Conservation (phyloP, 2,329 filamentous ascomycete genomes). For the Penicillium sp. region DNA sequence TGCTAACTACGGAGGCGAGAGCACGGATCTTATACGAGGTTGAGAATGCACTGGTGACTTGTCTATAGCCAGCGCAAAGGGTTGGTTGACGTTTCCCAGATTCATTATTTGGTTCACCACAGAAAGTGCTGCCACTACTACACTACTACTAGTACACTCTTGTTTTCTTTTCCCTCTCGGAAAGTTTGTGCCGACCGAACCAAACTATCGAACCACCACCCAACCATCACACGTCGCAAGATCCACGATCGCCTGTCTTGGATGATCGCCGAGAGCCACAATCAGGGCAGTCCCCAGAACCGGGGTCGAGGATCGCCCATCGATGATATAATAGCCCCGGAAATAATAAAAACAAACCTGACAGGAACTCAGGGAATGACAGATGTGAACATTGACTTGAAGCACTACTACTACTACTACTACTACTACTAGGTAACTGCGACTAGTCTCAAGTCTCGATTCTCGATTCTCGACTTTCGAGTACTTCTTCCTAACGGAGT, state of each 20-base stretch:
- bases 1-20: not conserved
- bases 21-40: no score
- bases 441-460: not conserved
- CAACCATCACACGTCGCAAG: not conserved
- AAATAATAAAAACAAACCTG: not conserved
- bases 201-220: not conserved
- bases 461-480: not conserved
- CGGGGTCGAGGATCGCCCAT: slow-evolving; percentile 5
- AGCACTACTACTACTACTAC: not conserved
- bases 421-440: not conserved
- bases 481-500: not conserved
- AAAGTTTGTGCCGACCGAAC: not conserved
- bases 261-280: slow-evolving; percentile 3
- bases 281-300: slow-evolving; percentile 4
- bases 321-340: slow-evolving; percentile 3
- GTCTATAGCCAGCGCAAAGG: no score
- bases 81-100: no score
- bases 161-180: not conserved
- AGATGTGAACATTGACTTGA: no score
- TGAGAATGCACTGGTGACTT: no score
- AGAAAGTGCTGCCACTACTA: no score
- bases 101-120: no score
- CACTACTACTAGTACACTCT: no score
- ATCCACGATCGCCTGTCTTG: slow-evolving; percentile 6
- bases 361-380: not conserved